Conservation (phyloP, 495 filamentous ascomycete genomes). For the Paragyromitra xinjiangensis region DNA sequence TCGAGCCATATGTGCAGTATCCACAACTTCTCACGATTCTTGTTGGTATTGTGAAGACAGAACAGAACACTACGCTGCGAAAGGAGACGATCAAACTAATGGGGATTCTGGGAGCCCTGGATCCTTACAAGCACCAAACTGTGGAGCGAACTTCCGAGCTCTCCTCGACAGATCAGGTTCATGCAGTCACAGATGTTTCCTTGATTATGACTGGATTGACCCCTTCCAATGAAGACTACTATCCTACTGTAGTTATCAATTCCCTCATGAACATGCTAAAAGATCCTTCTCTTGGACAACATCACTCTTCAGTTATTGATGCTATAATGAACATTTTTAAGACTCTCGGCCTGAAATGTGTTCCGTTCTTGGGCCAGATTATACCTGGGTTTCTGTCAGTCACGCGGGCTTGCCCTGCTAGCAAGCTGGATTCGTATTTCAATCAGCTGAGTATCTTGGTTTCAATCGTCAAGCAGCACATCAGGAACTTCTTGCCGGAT, state of each 20-base stretch:
- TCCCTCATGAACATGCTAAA: constrained; percentile 89
- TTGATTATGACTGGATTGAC: constrained; percentile 98
- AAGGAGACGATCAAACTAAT: constrained; percentile 96
- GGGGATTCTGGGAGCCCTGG: constrained; percentile 93
- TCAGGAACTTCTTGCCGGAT: constrained; percentile 82
- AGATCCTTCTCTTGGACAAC: constrained; percentile 83
- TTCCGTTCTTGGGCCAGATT: constrained; percentile 89
- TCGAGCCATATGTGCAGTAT: constrained; percentile 93
- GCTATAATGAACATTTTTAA: constrained; percentile 99
- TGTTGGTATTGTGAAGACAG: constrained; percentile 90
- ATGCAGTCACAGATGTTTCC: constrained; percentile 87
- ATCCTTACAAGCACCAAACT: constrained; percentile 91
- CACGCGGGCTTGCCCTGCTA: constrained; percentile 76
- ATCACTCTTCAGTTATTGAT: constrained; percentile 95
- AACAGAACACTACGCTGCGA: constrained; percentile 79
- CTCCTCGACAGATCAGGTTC: constrained; percentile 60
- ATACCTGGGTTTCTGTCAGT: constrained; percentile 91
- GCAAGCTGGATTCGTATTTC: constrained; percentile 90
- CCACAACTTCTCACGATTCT: constrained; percentile 90
- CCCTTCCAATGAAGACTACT: constrained; percentile 96
- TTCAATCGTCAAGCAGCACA: constrained; percentile 94
- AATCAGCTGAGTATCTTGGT: constrained; percentile 93
- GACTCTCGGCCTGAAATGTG: constrained; percentile 91
- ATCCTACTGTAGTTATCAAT: constrained; percentile 96
- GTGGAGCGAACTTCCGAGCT: constrained; percentile 56